Evolutionary conservation across 345 rosid species (phyloP), one percentile per base, ranked within the genome.

Genomic region (Hirschfeldia incana): DNA sequence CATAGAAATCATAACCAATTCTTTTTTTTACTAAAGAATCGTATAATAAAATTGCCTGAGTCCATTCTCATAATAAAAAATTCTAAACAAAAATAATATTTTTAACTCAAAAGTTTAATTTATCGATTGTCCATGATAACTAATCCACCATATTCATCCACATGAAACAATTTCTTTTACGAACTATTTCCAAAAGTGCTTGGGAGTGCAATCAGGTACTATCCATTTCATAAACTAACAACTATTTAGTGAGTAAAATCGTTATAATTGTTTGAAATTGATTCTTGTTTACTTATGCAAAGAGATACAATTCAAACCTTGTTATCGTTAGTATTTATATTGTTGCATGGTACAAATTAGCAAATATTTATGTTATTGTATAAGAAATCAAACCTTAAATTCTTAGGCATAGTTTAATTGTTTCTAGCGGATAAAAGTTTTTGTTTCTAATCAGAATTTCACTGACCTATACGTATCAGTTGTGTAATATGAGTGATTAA

Each of bases 401-500:
- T 53, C 59, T 16, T 53, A 6, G 9, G 16, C 26, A 53, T 16
- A 53, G 26, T 53, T 53, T 16, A 53, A 53, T 53, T 53, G 9
- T 53, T 49, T 46, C 13, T 64, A 4, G 17, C 28, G 16, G n/a
- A 36, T 34, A 16, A 65, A 15, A 33, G 6, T 8, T 34, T 34
- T 4, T 65, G 59, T 53, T 5, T 42, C 9, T 44, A 46, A 73
- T 62, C 6, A n/a, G 42, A 28, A 42, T 10, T 73, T 62, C 44
- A 11, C 4, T 49, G 5, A 46, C 12, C 10, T 32, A 75, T 49
- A 53, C 57, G 57, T 53, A 65, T 34, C 17, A n/a, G 3, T 55
- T 65, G 66, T 75, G 66, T 67, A 65, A 65, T 32, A 65, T 65
- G 78, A 74, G 42, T 73, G 44, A 11, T 28, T 73, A 63, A 63